phyloP scores from a whole-genome alignment of 345 rosid genomes.

The Stellera chamaejasme region DNA sequence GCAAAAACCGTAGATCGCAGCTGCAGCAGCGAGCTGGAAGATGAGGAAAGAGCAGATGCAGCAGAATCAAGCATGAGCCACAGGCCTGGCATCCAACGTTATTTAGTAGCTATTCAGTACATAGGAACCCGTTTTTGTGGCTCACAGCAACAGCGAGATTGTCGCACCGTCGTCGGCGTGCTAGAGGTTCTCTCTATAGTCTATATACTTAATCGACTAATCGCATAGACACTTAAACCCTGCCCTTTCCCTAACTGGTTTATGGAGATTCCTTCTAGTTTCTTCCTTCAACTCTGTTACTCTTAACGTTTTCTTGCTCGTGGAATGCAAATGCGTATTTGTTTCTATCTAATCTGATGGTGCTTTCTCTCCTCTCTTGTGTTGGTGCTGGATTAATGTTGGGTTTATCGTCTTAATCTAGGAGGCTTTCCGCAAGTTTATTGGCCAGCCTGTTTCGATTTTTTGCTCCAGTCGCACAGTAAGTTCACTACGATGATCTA shows the following conservation, averaged over 20 bases:
- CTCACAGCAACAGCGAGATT: conserved; percentile 64
- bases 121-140: conserved; percentile 85
- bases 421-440: conserved; percentile 84
- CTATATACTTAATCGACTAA: too few species aligned
- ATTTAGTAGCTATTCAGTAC: conserved; percentile 78
- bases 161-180: conserved; percentile 74
- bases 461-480: conserved; percentile 84
- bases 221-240: too few species aligned
- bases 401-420: conserved; percentile 14
- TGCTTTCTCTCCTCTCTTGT: too few species aligned
- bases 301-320: too few species aligned
- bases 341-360: too few species aligned
- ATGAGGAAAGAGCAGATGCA: conserved; percentile 19
- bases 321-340: too few species aligned
- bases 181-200: conserved; percentile 44
- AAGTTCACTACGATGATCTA: conserved; percentile 17
- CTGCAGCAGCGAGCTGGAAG: conserved; percentile 21
- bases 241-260: too few species aligned
- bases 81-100: conserved; percentile 63
- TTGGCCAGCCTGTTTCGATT: conserved; percentile 79
- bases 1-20: conserved; percentile 29
- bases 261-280: too few species aligned
- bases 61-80: conserved; percentile 31
- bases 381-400: background rate
- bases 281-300: too few species aligned